Evolutionary conservation across 2,329 filamentous ascomycete genomes (phyloP), one percentile per base, ranked within the genome.

Genomic region (Dactylellina haptotyla): DNA sequence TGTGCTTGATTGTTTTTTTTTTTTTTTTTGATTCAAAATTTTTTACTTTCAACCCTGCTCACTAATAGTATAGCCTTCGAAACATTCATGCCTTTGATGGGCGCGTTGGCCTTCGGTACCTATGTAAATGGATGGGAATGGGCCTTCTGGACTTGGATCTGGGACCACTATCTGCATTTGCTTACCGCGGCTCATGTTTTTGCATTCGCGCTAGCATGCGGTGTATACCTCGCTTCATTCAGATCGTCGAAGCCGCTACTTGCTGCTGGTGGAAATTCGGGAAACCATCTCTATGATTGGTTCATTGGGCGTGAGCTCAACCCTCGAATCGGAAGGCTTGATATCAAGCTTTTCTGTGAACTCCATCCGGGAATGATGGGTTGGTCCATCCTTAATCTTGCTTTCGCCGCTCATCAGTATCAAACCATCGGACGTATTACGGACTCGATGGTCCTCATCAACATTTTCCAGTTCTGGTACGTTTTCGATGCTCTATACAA

Each of bases 241-340:
- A 90, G 91, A 80, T 82, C 87, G n/a, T 88, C 87, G 45, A 83
- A 85, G 10, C 85, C 89, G 51, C 83, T 86, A 75, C 85, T 98
- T 5, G 93, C 93, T 0, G 87, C 87, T 0, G 93, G 93, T 45
- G 93, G 93, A 14, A 87, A 90, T 79, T 88, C 88, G 0, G 93
- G 93, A 67, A 97, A 96, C 81, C 83, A 92, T 75, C 82, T 97
- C 37, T 97, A 98, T 81, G 94, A 98, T 82, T 98, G 92, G 88
- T 98, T 93, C 82, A 97, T 98, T 76, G 94, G 94, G 18, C 91
- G 94, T 26, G 94, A 98, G 81, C 88, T 98, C 73, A 98, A 98
- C 82, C 94, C 94, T 2, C 91, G 93, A 53, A 85, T 97, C 75
- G 92, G 92, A 69, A 90, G 92, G 77, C 85, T 97, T 54, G 94